phyloP scores from a whole-genome alignment of 345 rosid genomes.

The Eucalyptus rudis region DNA sequence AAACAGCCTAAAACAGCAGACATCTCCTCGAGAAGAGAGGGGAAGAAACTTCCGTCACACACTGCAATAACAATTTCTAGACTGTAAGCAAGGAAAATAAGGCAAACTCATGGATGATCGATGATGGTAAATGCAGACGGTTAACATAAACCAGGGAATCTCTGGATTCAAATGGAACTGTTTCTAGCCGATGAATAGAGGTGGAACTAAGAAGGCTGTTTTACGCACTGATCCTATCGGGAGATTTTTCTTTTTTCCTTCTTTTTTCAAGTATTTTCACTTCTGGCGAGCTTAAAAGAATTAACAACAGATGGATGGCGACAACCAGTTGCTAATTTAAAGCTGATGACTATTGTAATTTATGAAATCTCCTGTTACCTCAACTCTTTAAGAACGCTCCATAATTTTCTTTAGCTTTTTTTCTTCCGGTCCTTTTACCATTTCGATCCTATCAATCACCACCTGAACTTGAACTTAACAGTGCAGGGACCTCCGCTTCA shows the following conservation, averaged over 20 bases:
- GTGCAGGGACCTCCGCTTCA: not conserved
- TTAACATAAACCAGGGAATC: not conserved
- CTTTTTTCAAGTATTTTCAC: not conserved
- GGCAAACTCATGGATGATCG: not conserved
- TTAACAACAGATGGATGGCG: not conserved
- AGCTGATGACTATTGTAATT: not conserved
- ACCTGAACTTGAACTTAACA: not conserved
- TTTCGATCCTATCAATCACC: not conserved
- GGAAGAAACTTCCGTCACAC: slow-evolving; percentile 92
- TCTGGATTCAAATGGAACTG: not conserved
- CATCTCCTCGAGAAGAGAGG: slow-evolving; percentile 77
- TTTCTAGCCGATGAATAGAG: not conserved
- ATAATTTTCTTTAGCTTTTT: not conserved
- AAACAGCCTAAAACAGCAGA: slow-evolving; percentile 75
- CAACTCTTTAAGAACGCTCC: not conserved
- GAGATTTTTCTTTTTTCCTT: not conserved
- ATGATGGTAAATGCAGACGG: not conserved
- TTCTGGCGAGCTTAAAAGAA: not conserved
- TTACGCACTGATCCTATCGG: not conserved
- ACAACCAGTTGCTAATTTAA: not conserved
- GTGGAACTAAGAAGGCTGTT: not conserved
- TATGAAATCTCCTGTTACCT: not conserved
- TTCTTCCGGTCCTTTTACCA: accelerated
- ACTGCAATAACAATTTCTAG: slow-evolving; percentile 18
- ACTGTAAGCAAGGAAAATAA: not conserved